These are phyloP conservation scores for Babesia ovata DNA, from an alignment of 169 alveolate species.

Conservation along the genomic window DNA sequence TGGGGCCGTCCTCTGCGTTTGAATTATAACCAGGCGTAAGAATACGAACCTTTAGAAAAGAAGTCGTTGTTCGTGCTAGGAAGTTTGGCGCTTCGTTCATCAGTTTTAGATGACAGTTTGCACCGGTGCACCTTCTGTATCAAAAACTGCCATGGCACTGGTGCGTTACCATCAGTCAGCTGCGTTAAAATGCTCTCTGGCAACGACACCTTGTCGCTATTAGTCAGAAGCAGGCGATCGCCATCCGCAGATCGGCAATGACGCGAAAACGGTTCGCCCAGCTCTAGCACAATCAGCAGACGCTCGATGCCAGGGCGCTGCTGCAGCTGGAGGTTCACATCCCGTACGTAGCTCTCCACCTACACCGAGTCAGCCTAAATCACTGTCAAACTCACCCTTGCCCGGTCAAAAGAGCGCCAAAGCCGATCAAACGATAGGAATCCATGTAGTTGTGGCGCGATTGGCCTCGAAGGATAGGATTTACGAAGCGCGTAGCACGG, in stretches of 20 bases:
- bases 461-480: background rate
- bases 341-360: conserved; percentile 62
- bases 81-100: background rate
- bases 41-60: conserved; percentile 7
- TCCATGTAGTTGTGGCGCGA: background rate
- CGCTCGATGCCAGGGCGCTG: conserved; percentile 8
- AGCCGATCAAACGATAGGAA: conserved; percentile 9
- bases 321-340: conserved; percentile 45
- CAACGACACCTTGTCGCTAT: conserved; percentile 67
- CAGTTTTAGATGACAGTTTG: background rate
- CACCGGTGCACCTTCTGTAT: conserved; percentile 59
- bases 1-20: conserved; percentile 43
- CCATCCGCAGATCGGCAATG: conserved; percentile 53
- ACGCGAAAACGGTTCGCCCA: conserved; percentile 57
- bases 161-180: conserved; percentile 30
- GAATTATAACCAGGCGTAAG: background rate
- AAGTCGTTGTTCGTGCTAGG: conserved; percentile 18
- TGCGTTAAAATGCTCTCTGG: conserved; percentile 53
- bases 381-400: conserved; percentile 1
- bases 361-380: background rate
- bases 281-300: conserved; percentile 50
- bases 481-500: background rate
- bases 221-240: conserved; percentile 18
- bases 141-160: conserved; percentile 64
- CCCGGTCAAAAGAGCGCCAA: conserved; percentile 21